Evolutionary conservation across 805 yeast genomes (phyloP).

Genomic region (Candida takata): DNA sequence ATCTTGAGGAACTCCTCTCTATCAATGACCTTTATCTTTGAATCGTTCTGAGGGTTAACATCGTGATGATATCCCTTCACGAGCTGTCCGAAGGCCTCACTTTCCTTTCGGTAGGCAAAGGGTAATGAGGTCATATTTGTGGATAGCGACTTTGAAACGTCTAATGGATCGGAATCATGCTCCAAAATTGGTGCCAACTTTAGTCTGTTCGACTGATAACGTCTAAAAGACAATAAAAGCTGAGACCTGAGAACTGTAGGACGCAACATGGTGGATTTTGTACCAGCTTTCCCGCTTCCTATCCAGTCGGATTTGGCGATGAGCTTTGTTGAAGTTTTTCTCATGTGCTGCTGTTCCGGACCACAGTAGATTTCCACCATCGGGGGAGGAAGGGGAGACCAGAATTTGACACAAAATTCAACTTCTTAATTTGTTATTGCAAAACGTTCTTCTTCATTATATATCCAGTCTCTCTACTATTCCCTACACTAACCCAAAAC

Average conservation of each 20-base stretch:
- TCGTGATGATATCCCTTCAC: conserved; percentile 33
- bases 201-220: conserved; percentile 6
- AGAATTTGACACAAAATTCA: too few relatives aligned
- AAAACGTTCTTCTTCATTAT: too few relatives aligned
- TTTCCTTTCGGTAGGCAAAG: conserved; percentile 30
- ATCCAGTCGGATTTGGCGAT: too few relatives aligned
- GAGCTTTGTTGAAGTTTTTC: too few relatives aligned
- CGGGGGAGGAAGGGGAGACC: too few relatives aligned
- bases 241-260: too few relatives aligned
- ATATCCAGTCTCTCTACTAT: too few relatives aligned
- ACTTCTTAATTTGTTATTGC: too few relatives aligned
- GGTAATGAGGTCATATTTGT: conserved; percentile 17
- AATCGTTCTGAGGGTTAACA: conserved; percentile 24
- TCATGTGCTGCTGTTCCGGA: too few relatives aligned
- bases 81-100: conserved; percentile 37
- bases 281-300: too few relatives aligned
- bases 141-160: conserved; percentile 7
- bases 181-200: conserved; percentile 12
- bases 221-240: neutral
- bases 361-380: too few relatives aligned
- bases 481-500: too few relatives aligned
- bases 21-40: conserved; percentile 28
- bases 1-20: conserved; percentile 26
- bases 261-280: neutral
- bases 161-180: conserved; percentile 14